Percentiles rank a stretch among this genome's conserved stretches.
Evolutionary conservation across 73 alveolate species (phyloP).

Genomic region (Tetrahymena elliotti): DNA sequence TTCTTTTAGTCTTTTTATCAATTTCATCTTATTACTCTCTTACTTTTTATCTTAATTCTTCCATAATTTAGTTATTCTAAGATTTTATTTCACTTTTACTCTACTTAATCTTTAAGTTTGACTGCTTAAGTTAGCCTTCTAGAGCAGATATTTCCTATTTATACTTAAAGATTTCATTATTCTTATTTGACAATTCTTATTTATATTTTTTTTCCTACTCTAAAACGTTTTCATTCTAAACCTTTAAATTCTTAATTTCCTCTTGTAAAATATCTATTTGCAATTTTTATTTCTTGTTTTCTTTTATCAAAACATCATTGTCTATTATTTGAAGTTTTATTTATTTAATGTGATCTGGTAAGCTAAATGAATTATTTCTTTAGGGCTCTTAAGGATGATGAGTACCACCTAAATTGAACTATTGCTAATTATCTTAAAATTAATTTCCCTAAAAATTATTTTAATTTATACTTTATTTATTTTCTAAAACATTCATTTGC

Average conservation of each 20-base stretch:
- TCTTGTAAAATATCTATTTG: not conserved
- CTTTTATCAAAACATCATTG: not conserved
- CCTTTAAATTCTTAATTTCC: not conserved
- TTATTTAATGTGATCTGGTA: not conserved
- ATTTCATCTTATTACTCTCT: not conserved
- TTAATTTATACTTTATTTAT: too few relatives aligned
- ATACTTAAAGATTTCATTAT: not conserved
- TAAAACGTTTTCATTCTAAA: not conserved
- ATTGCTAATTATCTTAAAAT: not conserved
- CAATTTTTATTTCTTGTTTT: not conserved
- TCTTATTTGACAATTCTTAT: not conserved
- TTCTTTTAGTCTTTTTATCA: not conserved
- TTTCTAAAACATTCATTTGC: not conserved
- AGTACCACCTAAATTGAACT: not conserved
- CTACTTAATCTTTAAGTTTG: not conserved
- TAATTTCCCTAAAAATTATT: not conserved
- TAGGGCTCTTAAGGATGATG: too few relatives aligned
- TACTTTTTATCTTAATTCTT: not conserved
- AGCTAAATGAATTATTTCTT: too few relatives aligned
- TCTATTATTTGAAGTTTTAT: not conserved
- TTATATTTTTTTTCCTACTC: not conserved
- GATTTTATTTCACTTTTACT: not conserved
- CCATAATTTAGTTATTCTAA: not conserved
- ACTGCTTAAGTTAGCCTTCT: not conserved
- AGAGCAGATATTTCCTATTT: not conserved